A percentile compares a stretch with the other conserved stretches of the same genome.
These are phyloP conservation scores for Gaertneriomyces semiglobifer DNA, from an alignment of 192 early-diverging fungal species.

Conservation along the genomic window DNA sequence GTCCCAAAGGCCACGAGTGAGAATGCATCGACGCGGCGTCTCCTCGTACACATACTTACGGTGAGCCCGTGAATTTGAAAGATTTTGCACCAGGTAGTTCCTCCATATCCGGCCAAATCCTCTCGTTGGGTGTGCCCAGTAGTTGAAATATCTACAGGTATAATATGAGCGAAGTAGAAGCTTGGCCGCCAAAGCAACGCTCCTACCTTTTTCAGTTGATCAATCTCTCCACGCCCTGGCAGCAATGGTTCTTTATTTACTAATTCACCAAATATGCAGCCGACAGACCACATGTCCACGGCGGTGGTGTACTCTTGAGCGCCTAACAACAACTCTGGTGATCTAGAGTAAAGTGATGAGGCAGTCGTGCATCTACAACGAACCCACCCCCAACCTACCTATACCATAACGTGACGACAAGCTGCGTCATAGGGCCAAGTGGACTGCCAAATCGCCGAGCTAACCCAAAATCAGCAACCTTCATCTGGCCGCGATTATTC, in stretches of 20 bases:
- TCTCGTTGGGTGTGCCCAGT: slow-evolving; percentile 81
- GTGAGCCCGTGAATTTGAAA: slow-evolving; percentile 68
- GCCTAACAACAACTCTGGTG: slow-evolving; percentile 88
- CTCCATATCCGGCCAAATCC: slow-evolving; percentile 78
- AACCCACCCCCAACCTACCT: slow-evolving; percentile 58
- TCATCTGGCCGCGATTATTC: slow-evolving; percentile 74
- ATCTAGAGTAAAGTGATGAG: slow-evolving; percentile 45
- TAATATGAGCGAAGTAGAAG: neutral
- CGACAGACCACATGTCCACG: slow-evolving; percentile 87
- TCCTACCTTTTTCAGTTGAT: slow-evolving; percentile 76
- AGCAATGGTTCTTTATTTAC: slow-evolving; percentile 79
- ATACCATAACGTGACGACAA: slow-evolving; percentile 97
- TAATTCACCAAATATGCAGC: slow-evolving; percentile 96
- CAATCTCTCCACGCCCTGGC: slow-evolving; percentile 84
- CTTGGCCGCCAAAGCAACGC: neutral
- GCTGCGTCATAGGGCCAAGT: slow-evolving; percentile 49
- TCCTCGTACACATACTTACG: slow-evolving; percentile 33
- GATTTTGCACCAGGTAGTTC: slow-evolving; percentile 67
- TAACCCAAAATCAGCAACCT: slow-evolving; percentile 59
- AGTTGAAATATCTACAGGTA: slow-evolving; percentile 72
- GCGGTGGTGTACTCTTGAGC: slow-evolving; percentile 87
- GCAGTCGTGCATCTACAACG: neutral
- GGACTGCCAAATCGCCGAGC: slow-evolving; percentile 52
- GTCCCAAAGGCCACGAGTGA: slow-evolving; percentile 23
- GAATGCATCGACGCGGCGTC: neutral